Evolutionary conservation across 139 green algal genomes (phyloP).

Genomic region (Axilococcus clingmanii): DNA sequence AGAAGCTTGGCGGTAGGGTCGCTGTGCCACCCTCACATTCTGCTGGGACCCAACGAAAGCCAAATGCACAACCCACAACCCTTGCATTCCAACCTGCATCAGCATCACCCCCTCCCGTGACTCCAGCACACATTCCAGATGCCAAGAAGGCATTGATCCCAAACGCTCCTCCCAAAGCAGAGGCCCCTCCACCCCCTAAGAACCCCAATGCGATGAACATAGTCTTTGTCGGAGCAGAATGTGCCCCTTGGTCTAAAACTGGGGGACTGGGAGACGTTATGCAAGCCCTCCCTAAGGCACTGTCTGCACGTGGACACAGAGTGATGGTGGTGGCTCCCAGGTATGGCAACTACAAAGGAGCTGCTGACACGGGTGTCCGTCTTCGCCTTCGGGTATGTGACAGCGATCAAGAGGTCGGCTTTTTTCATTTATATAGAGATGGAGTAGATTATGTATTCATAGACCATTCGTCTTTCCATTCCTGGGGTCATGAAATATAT

Average conservation of each 20-base stretch:
- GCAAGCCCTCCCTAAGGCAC: conserved; percentile 80
- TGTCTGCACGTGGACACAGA: conserved; percentile 70
- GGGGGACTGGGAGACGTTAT: conserved; percentile 95
- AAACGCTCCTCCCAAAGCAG: conserved; percentile 6
- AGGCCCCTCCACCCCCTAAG: not conserved
- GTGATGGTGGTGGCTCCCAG: conserved; percentile 80
- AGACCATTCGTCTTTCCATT: conserved; percentile 72
- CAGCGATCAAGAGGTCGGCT: conserved; percentile 60
- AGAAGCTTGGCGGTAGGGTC: conserved; percentile 25
- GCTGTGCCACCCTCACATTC: not conserved
- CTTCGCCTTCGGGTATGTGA: conserved; percentile 48
- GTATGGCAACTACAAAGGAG: conserved; percentile 65
- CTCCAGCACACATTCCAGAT: too few relatives aligned
- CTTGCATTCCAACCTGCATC: not conserved
- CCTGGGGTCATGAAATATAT: conserved; percentile 60
- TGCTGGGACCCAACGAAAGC: not conserved
- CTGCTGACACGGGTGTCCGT: conserved; percentile 64
- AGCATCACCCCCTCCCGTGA: not conserved
- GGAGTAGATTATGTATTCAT: conserved; percentile 90
- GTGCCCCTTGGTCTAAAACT: conserved; percentile 94
- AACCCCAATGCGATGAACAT: conserved; percentile 83
- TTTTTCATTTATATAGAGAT: conserved; percentile 72
- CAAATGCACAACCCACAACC: not conserved
- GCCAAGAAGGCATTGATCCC: not conserved
- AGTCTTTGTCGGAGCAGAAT: conserved; percentile 93